Evolutionary conservation across 139 green algal genomes (phyloP), one percentile per base, ranked within the genome.

Genomic region (Haematococcus lacustris): DNA sequence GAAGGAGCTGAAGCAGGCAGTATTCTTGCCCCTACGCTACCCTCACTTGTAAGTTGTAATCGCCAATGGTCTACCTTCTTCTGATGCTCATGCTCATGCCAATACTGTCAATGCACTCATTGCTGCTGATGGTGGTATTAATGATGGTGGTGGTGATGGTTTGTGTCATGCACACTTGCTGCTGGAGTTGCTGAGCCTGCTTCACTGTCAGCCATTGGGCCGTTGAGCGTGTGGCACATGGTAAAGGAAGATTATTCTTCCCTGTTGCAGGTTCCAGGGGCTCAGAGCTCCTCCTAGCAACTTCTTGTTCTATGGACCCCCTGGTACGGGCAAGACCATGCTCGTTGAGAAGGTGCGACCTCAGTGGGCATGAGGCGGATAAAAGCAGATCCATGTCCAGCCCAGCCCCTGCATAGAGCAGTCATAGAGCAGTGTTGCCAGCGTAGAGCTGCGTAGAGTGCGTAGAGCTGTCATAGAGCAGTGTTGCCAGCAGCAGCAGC

Each of bases 311-410:
- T 60, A 86, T 40, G 86, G 86, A 0, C 71, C 80, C 2, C 86
- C 86, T 28, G 86, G 86, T 41, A 91, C 86, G 9, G 86, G 86
- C 69, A 87, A 83, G 80, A 91, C 86, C 1, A 77, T 89, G 82
- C 76, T 91, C 25, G 84, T 91, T 13, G 83, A 91, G 76, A 86
- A 87, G 78, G 65, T 79, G 34, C n/a, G n/a, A n/a, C n/a, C n/a
- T n/a, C n/a, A n/a, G n/a, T n/a, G n/a, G n/a, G n/a, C n/a, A n/a
- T n/a, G n/a, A n/a, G n/a, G n/a, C n/a, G n/a, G n/a, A n/a, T n/a
- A n/a, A n/a, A n/a, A n/a, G n/a, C n/a, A n/a, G n/a, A n/a, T n/a
- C n/a, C n/a, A n/a, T n/a, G n/a, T n/a, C n/a, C n/a, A n/a, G n/a
- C n/a, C n/a, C n/a, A n/a, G n/a, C n/a, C n/a, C n/a, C n/a, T n/a